These are phyloP conservation scores for Leptodermis oblonga DNA, from an alignment of 257 asterid genomes.

Conservation along the genomic window DNA sequence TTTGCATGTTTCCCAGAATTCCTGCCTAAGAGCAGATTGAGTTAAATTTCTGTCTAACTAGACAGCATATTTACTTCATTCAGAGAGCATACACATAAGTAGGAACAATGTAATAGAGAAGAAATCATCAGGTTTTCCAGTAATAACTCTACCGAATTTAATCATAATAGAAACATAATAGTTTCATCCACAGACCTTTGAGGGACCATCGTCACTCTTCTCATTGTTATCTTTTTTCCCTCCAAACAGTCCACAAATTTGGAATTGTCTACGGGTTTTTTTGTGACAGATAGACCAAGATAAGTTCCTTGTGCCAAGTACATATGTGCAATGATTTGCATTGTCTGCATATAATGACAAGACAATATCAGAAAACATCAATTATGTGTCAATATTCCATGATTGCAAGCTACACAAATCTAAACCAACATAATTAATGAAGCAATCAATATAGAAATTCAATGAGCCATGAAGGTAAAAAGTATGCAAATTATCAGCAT, in stretches of 20 bases:
- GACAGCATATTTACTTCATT: background rate
- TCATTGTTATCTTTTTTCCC: slow-evolving; percentile 64
- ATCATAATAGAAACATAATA: background rate
- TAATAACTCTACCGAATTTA: background rate
- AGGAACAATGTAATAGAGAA: background rate
- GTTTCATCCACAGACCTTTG: slow-evolving; percentile 43
- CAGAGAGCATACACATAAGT: background rate
- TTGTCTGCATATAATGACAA: slow-evolving; percentile 20
- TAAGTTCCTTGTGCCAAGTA: slow-evolving; percentile 16
- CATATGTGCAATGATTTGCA: slow-evolving; percentile 10
- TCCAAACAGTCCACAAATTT: slow-evolving; percentile 69
- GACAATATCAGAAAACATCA: background rate
- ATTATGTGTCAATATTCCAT: background rate
- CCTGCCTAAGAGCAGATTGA: slow-evolving; percentile 64
- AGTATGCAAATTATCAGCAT: background rate
- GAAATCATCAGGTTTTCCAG: background rate
- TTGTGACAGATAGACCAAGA: slow-evolving; percentile 19
- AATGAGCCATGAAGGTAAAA: background rate
- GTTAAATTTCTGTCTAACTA: slow-evolving; percentile 11
- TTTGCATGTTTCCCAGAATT: slow-evolving; percentile 93
- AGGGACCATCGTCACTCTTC: slow-evolving; percentile 51
- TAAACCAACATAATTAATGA: background rate
- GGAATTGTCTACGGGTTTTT: slow-evolving; percentile 37
- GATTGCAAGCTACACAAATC: background rate
- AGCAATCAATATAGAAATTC: background rate